These are phyloP conservation scores for Didymella glomerata DNA, from an alignment of 2,329 filamentous ascomycete species.

Conservation along the genomic window DNA sequence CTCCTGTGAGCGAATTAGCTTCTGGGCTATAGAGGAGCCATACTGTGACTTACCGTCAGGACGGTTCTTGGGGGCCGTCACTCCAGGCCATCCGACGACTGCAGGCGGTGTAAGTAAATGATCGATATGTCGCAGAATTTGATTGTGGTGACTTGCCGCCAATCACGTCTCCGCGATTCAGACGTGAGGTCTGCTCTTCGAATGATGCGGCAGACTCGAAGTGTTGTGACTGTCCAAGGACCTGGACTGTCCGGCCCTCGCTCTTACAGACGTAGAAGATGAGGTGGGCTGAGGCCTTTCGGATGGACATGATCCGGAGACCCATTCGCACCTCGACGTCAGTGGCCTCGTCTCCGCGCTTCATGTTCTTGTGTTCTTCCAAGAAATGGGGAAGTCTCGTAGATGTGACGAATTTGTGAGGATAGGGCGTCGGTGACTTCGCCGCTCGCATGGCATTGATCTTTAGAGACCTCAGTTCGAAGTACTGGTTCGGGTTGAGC, in stretches of 20 bases:
- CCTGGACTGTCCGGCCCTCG: conserved; percentile 81
- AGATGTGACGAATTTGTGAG: conserved; percentile 90
- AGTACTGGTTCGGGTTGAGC: conserved; percentile 86
- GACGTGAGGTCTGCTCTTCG: too few relatives aligned
- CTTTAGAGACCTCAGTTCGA: conserved; percentile 85
- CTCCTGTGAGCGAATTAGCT: conserved; percentile 45
- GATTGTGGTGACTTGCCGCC: too few relatives aligned
- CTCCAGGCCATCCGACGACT: conserved; percentile 80
- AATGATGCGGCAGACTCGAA: too few relatives aligned
- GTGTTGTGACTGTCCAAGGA: too few relatives aligned
- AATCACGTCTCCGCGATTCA: too few relatives aligned
- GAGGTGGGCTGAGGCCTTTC: conserved; percentile 32
- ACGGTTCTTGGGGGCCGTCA: conserved; percentile 83
- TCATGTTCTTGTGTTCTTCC: conserved; percentile 78
- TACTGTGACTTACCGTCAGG: conserved; percentile 2
- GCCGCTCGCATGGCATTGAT: conserved; percentile 79
- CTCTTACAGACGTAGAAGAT: conserved; percentile 59
- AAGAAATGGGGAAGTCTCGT: conserved; percentile 84
- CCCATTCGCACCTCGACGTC: conserved; percentile 80
- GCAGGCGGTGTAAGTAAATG: too few relatives aligned
- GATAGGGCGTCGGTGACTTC: conserved; percentile 80
- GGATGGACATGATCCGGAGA: conserved; percentile 76
- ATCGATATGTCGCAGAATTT: too few relatives aligned
- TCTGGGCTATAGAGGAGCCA: neutral
- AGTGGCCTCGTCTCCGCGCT: conserved; percentile 84